Percentiles rank a stretch among this genome's conserved stretches.
These are phyloP conservation scores for Fremontodendron californicum DNA, from an alignment of 345 rosid genomes.

Conservation along the genomic window DNA sequence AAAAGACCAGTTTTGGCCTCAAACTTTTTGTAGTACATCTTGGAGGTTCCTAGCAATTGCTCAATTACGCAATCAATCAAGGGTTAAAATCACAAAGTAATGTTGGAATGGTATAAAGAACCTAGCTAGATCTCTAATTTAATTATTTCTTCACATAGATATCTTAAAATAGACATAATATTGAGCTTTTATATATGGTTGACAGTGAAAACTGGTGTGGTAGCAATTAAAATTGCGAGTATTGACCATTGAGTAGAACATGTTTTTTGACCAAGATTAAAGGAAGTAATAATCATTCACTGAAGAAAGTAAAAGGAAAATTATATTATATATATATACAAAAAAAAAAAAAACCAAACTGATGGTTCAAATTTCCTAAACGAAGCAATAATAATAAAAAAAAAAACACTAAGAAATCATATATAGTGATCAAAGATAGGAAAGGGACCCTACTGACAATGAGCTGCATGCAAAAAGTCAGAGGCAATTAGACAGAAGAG, in stretches of 20 bases:
- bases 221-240: not conserved
- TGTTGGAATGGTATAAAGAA: not conserved
- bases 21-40: not conserved
- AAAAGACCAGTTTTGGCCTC: not conserved
- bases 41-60: not conserved
- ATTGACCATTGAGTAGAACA: not conserved
- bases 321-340: too few species aligned
- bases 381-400: not conserved
- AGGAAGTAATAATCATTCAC: not conserved
- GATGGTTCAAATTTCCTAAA: not conserved
- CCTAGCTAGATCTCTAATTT: not conserved
- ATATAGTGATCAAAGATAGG: not conserved
- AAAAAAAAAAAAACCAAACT: not conserved
- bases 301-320: not conserved
- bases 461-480: conserved; percentile 26
- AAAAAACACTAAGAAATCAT: not conserved
- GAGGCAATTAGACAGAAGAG: not conserved
- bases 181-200: not conserved
- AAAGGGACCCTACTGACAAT: conserved; percentile 5
- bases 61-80: too few species aligned
- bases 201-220: not conserved
- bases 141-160: not conserved
- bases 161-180: not conserved
- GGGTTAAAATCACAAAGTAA: not conserved
- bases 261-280: not conserved